phyloP scores from a whole-genome alignment of 2,329 filamentous ascomycete genomes.

The Sarocladium brachiariae region DNA sequence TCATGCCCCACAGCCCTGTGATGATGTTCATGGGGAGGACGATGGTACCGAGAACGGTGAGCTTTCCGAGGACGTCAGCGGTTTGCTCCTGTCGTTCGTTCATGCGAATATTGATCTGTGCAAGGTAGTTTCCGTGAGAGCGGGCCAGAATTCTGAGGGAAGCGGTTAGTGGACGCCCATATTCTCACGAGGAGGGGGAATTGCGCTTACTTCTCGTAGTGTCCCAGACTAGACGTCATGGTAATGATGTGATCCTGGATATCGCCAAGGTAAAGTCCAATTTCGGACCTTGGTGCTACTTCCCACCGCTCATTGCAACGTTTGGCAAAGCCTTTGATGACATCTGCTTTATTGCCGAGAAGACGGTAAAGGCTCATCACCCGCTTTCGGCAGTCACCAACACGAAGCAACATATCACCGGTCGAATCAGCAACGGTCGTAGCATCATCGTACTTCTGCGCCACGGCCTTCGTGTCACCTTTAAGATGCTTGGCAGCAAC shows the following conservation, averaged over 20 bases:
- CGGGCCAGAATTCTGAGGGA: constrained; percentile 69
- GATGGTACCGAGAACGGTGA: constrained; percentile 94
- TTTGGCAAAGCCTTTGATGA: constrained; percentile 98
- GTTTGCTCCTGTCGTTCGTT: constrained; percentile 96
- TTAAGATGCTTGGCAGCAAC: constrained; percentile 36
- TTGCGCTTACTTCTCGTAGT: constrained; percentile 79
- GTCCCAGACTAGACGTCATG: constrained; percentile 92
- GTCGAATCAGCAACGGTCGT: constrained; percentile 40
- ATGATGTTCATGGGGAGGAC: constrained; percentile 99
- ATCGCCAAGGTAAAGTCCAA: constrained; percentile 94
- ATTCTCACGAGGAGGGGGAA: background rate
- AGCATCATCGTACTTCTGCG: constrained; percentile 37
- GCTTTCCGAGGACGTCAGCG: constrained; percentile 85
- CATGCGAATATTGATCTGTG: constrained; percentile 98
- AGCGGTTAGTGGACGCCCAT: constrained; percentile 12
- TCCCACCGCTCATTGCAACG: constrained; percentile 98
- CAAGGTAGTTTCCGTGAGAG: constrained; percentile 95
- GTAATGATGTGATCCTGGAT: constrained; percentile 99
- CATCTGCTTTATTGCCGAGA: constrained; percentile 94
- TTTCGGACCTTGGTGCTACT: constrained; percentile 88
- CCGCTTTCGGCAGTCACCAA: constrained; percentile 92
- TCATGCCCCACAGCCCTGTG: constrained; percentile 98
- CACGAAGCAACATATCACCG: constrained; percentile 81
- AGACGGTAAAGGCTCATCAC: constrained; percentile 94
- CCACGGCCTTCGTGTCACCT: constrained; percentile 32